Base-by-base conservation (phyloP, 1,284 basidiomycete species). In the Fomitiporia mediterranea region DNA sequence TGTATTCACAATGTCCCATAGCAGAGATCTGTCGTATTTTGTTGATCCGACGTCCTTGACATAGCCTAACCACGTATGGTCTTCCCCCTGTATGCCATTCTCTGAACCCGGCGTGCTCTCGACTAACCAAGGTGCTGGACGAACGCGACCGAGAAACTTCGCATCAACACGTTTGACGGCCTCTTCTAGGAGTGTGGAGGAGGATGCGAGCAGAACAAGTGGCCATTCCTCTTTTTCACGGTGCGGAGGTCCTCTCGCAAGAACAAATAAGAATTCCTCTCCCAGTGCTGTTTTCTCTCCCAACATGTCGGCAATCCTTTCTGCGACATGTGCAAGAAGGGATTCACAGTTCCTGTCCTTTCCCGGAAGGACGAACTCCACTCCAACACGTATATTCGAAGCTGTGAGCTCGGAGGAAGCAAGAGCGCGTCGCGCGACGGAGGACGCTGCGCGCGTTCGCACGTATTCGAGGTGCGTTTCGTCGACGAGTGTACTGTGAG, bases 1-100 rank as follows among this genome's bases (percentile, higher is more conserved):
- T 1, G 82, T 76, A 66, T 87, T 87, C 21, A 86, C 69, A 47
- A 83, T 77, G 59, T 86, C 84, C 79, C 79, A 81, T 1, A 89
- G 71, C 35, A 86, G 82, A 3, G 54, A 56, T 39, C 58, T 59
- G 49, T 62, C 57, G 25, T 27, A 17, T 13, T 37, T 47, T 19
- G 40, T 55, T 27, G 47, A 73, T 72, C 51, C 78, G 77, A 63
- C 25, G 68, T 70, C 30, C 21, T 40, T 37, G 37, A 55, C 25
- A 37, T 28, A 44, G 17, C 30, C 43, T 28, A 46, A 32, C 58
- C 63, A 51, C 30, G 21, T 51, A 47, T 46, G 27, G 51, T 43
- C 4, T 13, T 4, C 19, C 37, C 19, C 37, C 4, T 39, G 15
- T 19, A n/a, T 19, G 11, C 37, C 11, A 49, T 50, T 25, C 43